A percentile compares a stretch with the other conserved stretches of the same genome.
Evolutionary conservation across 176 grass and related monocot genomes (phyloP).

Genomic region (Echinochloa phyllopogon): DNA sequence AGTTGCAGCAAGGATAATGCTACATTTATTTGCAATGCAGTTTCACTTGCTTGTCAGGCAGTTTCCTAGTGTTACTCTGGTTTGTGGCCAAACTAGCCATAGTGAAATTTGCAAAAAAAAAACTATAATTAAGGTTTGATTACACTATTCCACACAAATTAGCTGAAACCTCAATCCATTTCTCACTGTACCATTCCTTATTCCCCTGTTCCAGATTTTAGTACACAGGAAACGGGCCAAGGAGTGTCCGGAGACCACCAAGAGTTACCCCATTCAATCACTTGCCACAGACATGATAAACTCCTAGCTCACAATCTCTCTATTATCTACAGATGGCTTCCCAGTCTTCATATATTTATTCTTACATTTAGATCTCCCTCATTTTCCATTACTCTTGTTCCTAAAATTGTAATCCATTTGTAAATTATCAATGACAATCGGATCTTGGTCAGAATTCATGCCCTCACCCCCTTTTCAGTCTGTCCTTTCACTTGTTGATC

Average conservation of each 20-base stretch:
- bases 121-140: neutral
- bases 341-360: neutral
- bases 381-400: no score
- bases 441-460: no score
- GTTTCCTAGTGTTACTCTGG: neutral
- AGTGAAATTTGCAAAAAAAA: neutral
- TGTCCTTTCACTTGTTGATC: no score
- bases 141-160: neutral
- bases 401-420: neutral
- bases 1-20: neutral
- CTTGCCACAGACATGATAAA: neutral
- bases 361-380: no score
- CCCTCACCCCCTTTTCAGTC: no score
- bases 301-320: neutral
- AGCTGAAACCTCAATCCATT: neutral
- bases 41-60: neutral
- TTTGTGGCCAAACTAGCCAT: conserved; percentile 5
- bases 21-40: neutral
- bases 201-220: neutral
- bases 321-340: neutral
- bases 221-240: neutral
- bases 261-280: neutral
- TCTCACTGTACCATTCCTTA: neutral
- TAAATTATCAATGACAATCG: no score
- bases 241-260: neutral